These are phyloP conservation scores for Suhomyces pyralidae DNA, from an alignment of 805 yeast genomes.

Conservation along the genomic window DNA sequence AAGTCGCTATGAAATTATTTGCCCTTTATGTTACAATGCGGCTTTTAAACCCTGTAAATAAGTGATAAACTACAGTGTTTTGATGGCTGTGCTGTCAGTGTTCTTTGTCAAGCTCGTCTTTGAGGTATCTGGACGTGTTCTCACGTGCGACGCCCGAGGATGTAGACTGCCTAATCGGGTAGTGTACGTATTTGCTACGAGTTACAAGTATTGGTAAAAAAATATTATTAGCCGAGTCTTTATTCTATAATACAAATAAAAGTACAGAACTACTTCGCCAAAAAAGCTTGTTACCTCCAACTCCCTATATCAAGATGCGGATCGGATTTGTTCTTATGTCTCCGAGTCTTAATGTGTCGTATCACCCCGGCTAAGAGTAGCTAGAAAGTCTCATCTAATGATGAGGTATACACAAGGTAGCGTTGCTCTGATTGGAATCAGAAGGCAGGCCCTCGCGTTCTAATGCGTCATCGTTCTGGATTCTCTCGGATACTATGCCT, in stretches of 20 bases:
- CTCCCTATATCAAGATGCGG: neutral
- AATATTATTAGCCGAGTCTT: neutral
- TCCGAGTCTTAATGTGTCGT: neutral
- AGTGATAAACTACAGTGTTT: neutral
- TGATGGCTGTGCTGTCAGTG: neutral
- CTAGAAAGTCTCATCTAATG: neutral
- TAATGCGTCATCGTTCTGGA: neutral
- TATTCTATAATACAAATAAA: neutral
- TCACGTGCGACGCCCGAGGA: neutral
- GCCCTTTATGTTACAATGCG: neutral
- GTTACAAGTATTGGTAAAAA: neutral
- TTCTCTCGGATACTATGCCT: neutral
- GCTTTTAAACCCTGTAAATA: neutral
- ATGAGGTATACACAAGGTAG: neutral
- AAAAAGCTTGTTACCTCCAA: neutral
- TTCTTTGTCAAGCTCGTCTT: neutral
- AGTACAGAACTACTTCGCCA: neutral
- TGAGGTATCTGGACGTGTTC: neutral
- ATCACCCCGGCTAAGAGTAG: neutral
- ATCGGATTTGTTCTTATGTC: neutral
- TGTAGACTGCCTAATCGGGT: conserved; percentile 7
- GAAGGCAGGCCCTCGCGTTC: neutral
- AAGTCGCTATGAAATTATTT: neutral
- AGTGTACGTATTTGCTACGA: neutral
- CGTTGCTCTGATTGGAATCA: neutral